A percentile compares a stretch with the other conserved stretches of the same genome.
Evolutionary conservation across 140 eudicot genomes (phyloP).

Genomic region (Ambrosia hybrid): DNA sequence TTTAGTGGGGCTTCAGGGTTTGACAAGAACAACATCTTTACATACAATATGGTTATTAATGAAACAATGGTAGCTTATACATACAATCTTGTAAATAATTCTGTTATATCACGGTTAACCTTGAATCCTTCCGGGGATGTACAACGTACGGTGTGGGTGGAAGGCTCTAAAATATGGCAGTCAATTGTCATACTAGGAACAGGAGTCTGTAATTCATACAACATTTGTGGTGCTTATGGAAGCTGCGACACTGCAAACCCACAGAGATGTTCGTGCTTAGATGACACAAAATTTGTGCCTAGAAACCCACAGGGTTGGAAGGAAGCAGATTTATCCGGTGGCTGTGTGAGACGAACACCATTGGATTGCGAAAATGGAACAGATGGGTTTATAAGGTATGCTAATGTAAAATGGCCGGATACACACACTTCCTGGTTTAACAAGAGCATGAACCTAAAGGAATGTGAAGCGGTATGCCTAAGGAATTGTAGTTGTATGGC

Average conservation of each 20-base stretch:
- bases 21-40: slow-evolving; percentile 8
- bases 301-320: slow-evolving; percentile 26
- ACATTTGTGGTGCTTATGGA: slow-evolving; percentile 36
- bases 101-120: slow-evolving; percentile 22
- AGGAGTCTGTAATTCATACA: slow-evolving; percentile 34
- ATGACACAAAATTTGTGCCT: slow-evolving; percentile 27
- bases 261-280: slow-evolving; percentile 37
- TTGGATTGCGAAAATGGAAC: slow-evolving; percentile 27
- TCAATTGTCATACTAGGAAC: neutral
- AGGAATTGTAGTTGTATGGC: slow-evolving; percentile 42
- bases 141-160: slow-evolving; percentile 32
- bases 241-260: slow-evolving; percentile 18
- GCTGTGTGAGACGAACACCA: slow-evolving; percentile 28
- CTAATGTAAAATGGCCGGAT: slow-evolving; percentile 41
- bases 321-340: slow-evolving; percentile 33
- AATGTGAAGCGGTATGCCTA: slow-evolving; percentile 31
- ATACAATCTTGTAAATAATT: slow-evolving; percentile 11
- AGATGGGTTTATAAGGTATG: slow-evolving; percentile 35
- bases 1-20: slow-evolving; percentile 27
- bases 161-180: slow-evolving; percentile 22
- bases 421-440: slow-evolving; percentile 29
- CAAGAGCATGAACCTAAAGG: slow-evolving; percentile 26
- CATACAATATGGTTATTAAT: slow-evolving; percentile 19
- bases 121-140: slow-evolving; percentile 23
- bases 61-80: slow-evolving; percentile 23